Percentiles rank a stretch among this genome's conserved stretches.
phyloP scores from a whole-genome alignment of 2,329 filamentous ascomycete species.

The Cordyceps farinosa region DNA sequence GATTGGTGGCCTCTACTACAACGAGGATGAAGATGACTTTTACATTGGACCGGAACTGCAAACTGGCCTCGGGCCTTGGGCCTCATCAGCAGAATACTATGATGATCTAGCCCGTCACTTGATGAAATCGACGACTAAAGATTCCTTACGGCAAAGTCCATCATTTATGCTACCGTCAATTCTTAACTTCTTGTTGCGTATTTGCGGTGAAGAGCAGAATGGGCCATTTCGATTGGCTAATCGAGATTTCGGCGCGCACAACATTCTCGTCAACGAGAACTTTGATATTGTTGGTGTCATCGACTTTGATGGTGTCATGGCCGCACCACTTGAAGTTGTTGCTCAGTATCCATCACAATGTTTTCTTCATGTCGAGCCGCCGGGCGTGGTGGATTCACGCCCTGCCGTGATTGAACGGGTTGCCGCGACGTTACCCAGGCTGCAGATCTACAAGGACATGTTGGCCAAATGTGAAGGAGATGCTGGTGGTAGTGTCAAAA shows the following conservation, averaged over 20 bases:
- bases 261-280: constrained; percentile 12
- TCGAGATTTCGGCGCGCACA: constrained; percentile 8
- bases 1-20: constrained; percentile 14
- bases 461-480: not conserved
- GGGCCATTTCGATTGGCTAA: constrained; percentile 15
- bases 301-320: constrained; percentile 14
- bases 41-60: constrained; percentile 11
- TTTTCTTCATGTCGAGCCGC: not conserved
- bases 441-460: not conserved
- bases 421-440: not conserved
- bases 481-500: not conserved
- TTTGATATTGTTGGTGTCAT: constrained; percentile 14
- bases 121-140: not conserved
- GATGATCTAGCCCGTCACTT: not conserved
- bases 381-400: not conserved
- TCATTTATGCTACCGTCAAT: constrained; percentile 10
- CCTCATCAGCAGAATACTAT: constrained; percentile 2
- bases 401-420: not conserved
- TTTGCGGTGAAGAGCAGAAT: not conserved
- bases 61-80: constrained; percentile 11
- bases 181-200: constrained; percentile 4
- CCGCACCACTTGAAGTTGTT: constrained; percentile 10
- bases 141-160: not conserved
- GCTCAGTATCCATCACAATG: constrained; percentile 1
- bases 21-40: not conserved